A percentile compares a stretch with the other conserved stretches of the same genome.
These are phyloP conservation scores for Inga oerstediana DNA, from an alignment of 306 rosid genomes.

Conservation along the genomic window DNA sequence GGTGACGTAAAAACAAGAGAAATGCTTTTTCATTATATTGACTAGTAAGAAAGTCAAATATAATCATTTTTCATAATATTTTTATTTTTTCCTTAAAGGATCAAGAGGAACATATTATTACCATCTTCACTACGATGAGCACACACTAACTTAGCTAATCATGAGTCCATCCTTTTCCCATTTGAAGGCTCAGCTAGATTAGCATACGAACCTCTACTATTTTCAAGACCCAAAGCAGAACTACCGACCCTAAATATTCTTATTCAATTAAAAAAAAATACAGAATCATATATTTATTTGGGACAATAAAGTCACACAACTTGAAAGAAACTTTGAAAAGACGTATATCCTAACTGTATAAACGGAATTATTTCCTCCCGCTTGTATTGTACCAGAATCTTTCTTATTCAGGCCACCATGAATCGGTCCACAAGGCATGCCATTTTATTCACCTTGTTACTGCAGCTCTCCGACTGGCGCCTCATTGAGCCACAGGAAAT, in stretches of 20 bases:
- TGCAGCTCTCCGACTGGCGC: slow-evolving; percentile 98
- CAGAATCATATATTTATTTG: slow-evolving; percentile 9
- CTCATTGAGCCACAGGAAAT: slow-evolving; percentile 91
- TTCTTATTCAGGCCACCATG: neutral
- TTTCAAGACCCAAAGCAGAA: neutral
- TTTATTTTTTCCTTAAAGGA: neutral
- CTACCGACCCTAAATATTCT: neutral
- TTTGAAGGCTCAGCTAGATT: neutral
- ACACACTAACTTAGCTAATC: neutral
- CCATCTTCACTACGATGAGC: neutral
- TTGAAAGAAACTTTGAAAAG: slow-evolving; percentile 23
- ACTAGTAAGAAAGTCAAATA: no score
- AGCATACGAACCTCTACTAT: neutral
- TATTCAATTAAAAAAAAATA: neutral
- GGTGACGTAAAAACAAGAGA: neutral
- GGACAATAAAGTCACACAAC: slow-evolving; percentile 12
- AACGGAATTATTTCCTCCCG: neutral
- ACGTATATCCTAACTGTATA: slow-evolving; percentile 23
- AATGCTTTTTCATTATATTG: no score
- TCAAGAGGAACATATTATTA: neutral
- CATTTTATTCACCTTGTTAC: slow-evolving; percentile 34
- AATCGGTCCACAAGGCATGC: slow-evolving; percentile 22
- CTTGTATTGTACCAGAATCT: slow-evolving; percentile 11
- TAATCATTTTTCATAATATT: no score
- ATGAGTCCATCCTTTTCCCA: neutral